These are phyloP conservation scores for Penicillium pulvis DNA, from an alignment of 495 filamentous ascomycete genomes.

Conservation along the genomic window DNA sequence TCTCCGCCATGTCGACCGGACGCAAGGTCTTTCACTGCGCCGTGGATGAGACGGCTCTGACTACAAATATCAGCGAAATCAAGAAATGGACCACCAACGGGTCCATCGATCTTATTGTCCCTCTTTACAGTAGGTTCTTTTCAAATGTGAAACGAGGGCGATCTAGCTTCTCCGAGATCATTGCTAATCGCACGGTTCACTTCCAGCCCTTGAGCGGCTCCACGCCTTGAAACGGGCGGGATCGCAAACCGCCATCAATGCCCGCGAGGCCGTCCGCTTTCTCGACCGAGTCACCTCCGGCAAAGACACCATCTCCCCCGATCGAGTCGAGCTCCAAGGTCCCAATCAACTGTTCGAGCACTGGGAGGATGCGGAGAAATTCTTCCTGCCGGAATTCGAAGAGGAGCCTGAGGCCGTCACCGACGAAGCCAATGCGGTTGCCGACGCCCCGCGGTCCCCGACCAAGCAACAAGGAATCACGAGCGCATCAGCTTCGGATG, in stretches of 20 bases:
- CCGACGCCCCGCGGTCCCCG: slow-evolving; percentile 10
- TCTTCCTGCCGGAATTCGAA: slow-evolving; percentile 56
- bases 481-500: slow-evolving; percentile 27
- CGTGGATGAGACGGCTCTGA: slow-evolving; percentile 71
- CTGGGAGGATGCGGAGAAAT: slow-evolving; percentile 66
- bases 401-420: slow-evolving; percentile 40
- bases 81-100: slow-evolving; percentile 68
- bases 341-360: slow-evolving; percentile 59
- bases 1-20: slow-evolving; percentile 45
- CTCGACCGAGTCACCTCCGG: slow-evolving; percentile 64
- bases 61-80: slow-evolving; percentile 68
- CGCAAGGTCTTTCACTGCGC: slow-evolving; percentile 73
- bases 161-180: neutral
- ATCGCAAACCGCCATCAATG: slow-evolving; percentile 59
- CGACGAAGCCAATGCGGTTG: slow-evolving; percentile 11
- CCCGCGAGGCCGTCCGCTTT: slow-evolving; percentile 64
- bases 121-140: slow-evolving; percentile 60
- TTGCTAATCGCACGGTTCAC: slow-evolving; percentile 10
- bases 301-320: slow-evolving; percentile 50
- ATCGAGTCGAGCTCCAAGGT: slow-evolving; percentile 54
- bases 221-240: slow-evolving; percentile 59
- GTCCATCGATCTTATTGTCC: slow-evolving; percentile 66
- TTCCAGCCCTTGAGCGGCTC: slow-evolving; percentile 57
- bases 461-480: slow-evolving; percentile 17
- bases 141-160: neutral